These are phyloP conservation scores for Naegleria gruberi DNA, from an alignment of 208 protist species.

Conservation along the genomic window DNA sequence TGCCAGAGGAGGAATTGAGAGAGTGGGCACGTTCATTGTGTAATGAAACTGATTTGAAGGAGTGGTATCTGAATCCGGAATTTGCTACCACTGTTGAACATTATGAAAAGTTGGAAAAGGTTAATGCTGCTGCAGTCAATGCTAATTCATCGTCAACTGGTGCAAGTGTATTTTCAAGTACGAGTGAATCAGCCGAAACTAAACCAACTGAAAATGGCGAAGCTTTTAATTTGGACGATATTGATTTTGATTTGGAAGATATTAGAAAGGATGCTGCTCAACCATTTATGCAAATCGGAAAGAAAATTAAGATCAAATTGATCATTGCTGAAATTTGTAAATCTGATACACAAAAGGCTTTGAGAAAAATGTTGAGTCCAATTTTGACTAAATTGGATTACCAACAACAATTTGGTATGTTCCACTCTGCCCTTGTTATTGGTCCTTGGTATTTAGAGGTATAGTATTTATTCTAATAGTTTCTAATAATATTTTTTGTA, in stretches of 20 bases:
- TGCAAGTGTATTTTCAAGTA: not conserved
- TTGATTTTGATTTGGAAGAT: slow-evolving; percentile 15
- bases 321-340: slow-evolving; percentile 19
- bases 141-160: not conserved
- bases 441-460: slow-evolving; percentile 18
- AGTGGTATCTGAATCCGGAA: slow-evolving; percentile 22
- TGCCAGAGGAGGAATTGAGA: slow-evolving; percentile 2
- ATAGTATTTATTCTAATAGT: too few species aligned
- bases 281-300: not conserved
- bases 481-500: not conserved
- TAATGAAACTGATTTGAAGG: not conserved
- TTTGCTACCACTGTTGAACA: not conserved
- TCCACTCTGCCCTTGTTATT: not conserved
- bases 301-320: not conserved
- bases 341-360: not conserved
- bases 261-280: not conserved
- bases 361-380: not conserved
- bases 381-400: slow-evolving; percentile 7
- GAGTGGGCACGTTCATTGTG: slow-evolving; percentile 13
- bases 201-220: not conserved
- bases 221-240: slow-evolving; percentile 1
- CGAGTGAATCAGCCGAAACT: not conserved
- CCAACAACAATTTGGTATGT: slow-evolving; percentile 25
- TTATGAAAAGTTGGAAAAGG: not conserved
- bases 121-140: not conserved